A percentile compares a stretch with the other conserved stretches of the same genome.
phyloP scores from a whole-genome alignment of 768 basidiomycete species.

The Rhodosporidiobolus odoratus region DNA sequence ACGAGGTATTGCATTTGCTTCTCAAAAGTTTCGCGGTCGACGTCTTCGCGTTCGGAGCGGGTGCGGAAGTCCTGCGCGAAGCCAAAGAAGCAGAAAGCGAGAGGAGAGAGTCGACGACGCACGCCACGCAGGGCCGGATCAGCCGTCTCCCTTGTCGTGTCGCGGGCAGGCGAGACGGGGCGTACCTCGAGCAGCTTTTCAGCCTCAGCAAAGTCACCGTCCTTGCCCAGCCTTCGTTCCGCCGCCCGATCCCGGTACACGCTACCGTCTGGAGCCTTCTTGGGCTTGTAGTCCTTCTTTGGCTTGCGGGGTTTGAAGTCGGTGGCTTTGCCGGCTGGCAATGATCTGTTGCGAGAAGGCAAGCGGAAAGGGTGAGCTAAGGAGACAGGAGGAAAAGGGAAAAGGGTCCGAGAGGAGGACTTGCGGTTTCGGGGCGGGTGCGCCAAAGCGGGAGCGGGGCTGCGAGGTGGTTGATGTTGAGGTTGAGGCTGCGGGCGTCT shows the following conservation, averaged over 20 bases:
- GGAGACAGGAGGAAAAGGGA: too few relatives aligned
- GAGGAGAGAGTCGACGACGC: not conserved
- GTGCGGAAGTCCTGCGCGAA: constrained; percentile 29
- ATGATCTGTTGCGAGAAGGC: not conserved
- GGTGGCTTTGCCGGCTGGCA: constrained; percentile 40
- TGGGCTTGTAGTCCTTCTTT: not conserved
- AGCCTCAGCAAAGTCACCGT: constrained; percentile 67
- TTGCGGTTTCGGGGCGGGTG: not conserved
- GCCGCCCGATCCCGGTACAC: constrained; percentile 71
- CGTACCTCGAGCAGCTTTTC: constrained; percentile 35
- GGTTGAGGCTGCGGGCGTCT: not conserved
- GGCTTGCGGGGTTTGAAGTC: constrained; percentile 71
- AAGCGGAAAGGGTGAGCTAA: not conserved
- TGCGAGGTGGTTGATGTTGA: not conserved
- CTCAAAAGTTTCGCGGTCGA: constrained; percentile 1
- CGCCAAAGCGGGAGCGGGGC: constrained; percentile 8
- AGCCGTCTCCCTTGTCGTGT: too few relatives aligned
- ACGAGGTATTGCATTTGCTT: constrained; percentile 37
- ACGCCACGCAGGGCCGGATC: too few relatives aligned
- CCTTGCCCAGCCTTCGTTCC: constrained; percentile 63
- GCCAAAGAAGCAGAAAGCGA: not conserved
- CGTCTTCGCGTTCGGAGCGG: not conserved
- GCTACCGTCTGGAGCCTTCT: constrained; percentile 21
- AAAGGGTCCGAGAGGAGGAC: not conserved
- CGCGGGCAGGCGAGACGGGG: not conserved